phyloP scores from a whole-genome alignment of 345 rosid species.

The Moringa oleifera region DNA sequence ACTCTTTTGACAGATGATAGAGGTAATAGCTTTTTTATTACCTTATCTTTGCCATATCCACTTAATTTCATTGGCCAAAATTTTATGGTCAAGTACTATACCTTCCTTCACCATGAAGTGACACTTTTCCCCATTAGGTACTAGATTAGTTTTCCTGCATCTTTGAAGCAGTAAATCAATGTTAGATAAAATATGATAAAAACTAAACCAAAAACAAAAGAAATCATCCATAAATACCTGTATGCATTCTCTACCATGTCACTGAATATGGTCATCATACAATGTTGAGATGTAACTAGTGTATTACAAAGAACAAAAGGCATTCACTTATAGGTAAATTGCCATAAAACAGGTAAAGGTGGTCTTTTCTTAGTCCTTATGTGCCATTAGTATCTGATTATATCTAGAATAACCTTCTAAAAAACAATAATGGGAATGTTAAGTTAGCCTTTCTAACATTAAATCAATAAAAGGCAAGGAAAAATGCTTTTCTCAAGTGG shows the following conservation, averaged over 20 bases:
- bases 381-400: background rate
- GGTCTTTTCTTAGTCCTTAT: background rate
- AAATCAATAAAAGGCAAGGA: background rate
- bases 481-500: background rate
- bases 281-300: background rate
- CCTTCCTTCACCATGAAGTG: background rate
- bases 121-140: constrained; percentile 2
- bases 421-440: background rate
- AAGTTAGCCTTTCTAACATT: background rate
- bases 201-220: background rate
- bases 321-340: background rate
- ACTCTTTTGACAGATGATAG: background rate
- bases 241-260: background rate
- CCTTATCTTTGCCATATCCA: background rate
- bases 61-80: background rate
- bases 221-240: constrained; percentile 15
- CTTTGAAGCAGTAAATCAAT: background rate
- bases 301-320: too few species aligned
- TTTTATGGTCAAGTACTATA: background rate
- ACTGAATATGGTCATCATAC: constrained; percentile 7
- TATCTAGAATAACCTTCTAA: background rate
- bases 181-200: background rate
- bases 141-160: background rate
- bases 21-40: background rate
- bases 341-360: constrained; percentile 3